Evolutionary conservation across 345 rosid species (phyloP).

Genomic region (Aegle marmelos): DNA sequence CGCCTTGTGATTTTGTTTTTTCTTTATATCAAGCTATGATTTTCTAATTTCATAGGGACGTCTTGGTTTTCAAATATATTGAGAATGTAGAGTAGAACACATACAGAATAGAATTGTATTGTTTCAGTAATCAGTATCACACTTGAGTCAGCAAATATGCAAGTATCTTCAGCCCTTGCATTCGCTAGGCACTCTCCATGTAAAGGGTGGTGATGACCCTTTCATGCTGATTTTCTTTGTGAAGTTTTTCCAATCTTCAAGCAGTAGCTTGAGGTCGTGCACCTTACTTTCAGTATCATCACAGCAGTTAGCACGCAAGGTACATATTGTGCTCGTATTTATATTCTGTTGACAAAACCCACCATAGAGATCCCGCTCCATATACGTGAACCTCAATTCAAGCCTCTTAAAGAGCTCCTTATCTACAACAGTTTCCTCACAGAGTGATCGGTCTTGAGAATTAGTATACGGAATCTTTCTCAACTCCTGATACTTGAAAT

Average conservation of each 20-base stretch:
- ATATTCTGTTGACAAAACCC: conserved; percentile 25
- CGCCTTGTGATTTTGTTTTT: conserved; percentile 13
- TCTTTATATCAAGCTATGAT: not conserved
- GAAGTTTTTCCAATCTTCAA: conserved; percentile 36
- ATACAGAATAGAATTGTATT: no score
- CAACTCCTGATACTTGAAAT: conserved; percentile 18
- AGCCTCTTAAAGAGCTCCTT: not conserved
- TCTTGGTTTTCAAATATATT: not conserved
- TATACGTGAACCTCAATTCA: not conserved
- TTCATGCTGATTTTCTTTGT: not conserved
- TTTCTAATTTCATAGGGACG: not conserved
- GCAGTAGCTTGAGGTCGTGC: conserved; percentile 36
- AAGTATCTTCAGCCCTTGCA: conserved; percentile 6
- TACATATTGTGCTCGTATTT: conserved; percentile 26
- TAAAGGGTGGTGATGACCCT: not conserved
- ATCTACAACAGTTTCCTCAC: not conserved
- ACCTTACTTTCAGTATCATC: conserved; percentile 32
- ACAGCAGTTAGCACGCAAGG: conserved; percentile 46
- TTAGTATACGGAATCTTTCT: conserved; percentile 21
- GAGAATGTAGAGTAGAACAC: not conserved
- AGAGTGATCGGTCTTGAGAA: conserved; percentile 9
- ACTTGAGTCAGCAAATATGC: not conserved
- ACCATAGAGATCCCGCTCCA: conserved; percentile 17
- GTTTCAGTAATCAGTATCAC: not conserved
- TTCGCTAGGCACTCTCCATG: conserved; percentile 14